Percentiles rank a stretch among this genome's conserved stretches.
Evolutionary conservation across 768 basidiomycete species (phyloP).

Genomic region (Krasilnikovozyma curviuscula): DNA sequence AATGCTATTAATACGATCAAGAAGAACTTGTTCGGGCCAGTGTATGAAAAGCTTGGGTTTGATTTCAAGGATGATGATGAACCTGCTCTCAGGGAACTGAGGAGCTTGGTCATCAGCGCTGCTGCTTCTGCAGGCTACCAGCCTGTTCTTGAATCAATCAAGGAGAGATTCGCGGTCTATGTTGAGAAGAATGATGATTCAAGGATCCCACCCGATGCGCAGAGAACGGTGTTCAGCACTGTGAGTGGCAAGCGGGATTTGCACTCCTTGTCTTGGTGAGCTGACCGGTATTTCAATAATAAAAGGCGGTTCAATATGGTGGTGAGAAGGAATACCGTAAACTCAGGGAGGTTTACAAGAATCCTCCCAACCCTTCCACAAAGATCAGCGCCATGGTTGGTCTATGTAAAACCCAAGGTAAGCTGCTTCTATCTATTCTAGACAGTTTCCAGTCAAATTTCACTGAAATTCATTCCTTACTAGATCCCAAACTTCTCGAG

Average conservation of each 20-base stretch:
- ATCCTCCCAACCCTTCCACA: slow-evolving; percentile 53
- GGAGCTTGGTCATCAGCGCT: slow-evolving; percentile 45
- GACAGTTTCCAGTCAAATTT: slow-evolving; percentile 40
- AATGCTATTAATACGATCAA: slow-evolving; percentile 30
- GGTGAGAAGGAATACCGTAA: slow-evolving; percentile 57
- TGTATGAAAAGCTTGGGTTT: slow-evolving; percentile 61
- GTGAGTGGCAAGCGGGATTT: slow-evolving; percentile 1
- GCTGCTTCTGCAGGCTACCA: slow-evolving; percentile 26
- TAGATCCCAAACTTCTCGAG: slow-evolving; percentile 38
- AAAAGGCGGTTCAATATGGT: slow-evolving; percentile 51
- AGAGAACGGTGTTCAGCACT: slow-evolving; percentile 30
- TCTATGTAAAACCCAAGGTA: no score
- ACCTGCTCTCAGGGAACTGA: slow-evolving; percentile 46
- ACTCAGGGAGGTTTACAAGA: slow-evolving; percentile 45
- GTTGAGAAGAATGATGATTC: slow-evolving; percentile 61
- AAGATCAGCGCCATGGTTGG: slow-evolving; percentile 42
- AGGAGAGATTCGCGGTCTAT: slow-evolving; percentile 50
- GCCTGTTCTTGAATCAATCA: slow-evolving; percentile 44
- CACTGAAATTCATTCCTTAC: no score
- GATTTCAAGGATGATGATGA: slow-evolving; percentile 49
- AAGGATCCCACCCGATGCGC: slow-evolving; percentile 68
- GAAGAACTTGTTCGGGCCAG: slow-evolving; percentile 37
- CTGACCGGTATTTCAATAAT: neutral
- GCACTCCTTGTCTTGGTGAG: slow-evolving; percentile 13
- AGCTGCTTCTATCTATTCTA: no score